These are phyloP conservation scores for Tubosaeta sp. DNA, from an alignment of 768 basidiomycete species.

Conservation along the genomic window DNA sequence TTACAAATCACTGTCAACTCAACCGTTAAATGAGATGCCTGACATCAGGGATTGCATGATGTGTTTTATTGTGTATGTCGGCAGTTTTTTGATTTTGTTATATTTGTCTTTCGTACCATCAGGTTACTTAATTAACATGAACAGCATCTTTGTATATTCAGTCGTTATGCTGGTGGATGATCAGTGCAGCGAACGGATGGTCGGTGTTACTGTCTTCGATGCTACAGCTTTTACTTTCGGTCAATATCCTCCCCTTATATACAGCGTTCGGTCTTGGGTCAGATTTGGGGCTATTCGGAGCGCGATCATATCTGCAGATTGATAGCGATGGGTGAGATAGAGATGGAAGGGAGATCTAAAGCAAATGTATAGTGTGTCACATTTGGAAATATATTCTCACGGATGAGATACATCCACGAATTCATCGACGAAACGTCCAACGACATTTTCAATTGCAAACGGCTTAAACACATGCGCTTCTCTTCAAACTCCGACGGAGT, in stretches of 20 bases:
- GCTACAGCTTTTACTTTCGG: background rate
- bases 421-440: too few species aligned
- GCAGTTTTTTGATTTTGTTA: background rate
- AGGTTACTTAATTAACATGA: background rate
- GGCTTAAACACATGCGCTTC: conserved; percentile 13
- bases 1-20: background rate
- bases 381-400: background rate
- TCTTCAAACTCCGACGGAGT: conserved; percentile 23
- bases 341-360: background rate
- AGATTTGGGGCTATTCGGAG: background rate
- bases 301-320: background rate
- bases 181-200: too few species aligned
- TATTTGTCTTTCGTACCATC: too few species aligned
- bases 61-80: background rate
- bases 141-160: background rate
- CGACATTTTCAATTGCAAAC: conserved; percentile 1
- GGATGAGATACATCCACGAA: background rate
- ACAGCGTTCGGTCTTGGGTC: background rate
- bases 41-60: background rate
- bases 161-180: too few species aligned
- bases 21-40: background rate
- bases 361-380: too few species aligned
- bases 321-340: background rate
- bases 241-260: background rate
- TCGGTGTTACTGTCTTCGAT: too few species aligned